These are phyloP conservation scores for Cadophora gregata DNA, from an alignment of 2,329 filamentous ascomycete genomes.

Conservation along the genomic window DNA sequence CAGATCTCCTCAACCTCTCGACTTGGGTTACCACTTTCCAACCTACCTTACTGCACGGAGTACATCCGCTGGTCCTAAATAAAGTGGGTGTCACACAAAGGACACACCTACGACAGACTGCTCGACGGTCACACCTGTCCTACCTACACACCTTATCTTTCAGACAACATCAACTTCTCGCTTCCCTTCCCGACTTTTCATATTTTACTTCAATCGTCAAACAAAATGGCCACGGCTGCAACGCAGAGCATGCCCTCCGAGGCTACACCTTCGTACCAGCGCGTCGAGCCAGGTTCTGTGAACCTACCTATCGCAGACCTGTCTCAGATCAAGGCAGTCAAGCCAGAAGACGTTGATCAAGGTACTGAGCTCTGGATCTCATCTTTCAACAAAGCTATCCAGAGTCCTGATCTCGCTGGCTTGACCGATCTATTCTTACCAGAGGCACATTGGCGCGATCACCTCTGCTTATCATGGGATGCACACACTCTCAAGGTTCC, in stretches of 20 bases:
- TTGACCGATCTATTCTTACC: constrained; percentile 50
- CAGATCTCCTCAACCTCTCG: too few species aligned
- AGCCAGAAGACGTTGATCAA: constrained; percentile 43
- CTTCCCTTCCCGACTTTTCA: not conserved
- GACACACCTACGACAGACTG: too few species aligned
- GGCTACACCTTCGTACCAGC: constrained; percentile 47
- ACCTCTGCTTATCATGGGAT: constrained; percentile 60
- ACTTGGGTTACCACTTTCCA: too few species aligned
- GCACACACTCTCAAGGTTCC: constrained; percentile 55
- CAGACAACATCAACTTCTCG: too few species aligned
- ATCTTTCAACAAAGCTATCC: constrained; percentile 50
- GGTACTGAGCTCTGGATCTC: constrained; percentile 49
- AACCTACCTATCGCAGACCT: constrained; percentile 57
- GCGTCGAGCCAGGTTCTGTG: constrained; percentile 58
- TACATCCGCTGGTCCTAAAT: too few species aligned
- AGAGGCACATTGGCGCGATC: constrained; percentile 62
- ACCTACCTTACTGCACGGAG: too few species aligned
- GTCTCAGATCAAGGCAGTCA: constrained; percentile 44
- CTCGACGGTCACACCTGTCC: too few species aligned
- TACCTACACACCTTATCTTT: too few species aligned
- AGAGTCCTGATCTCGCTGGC: constrained; percentile 45
- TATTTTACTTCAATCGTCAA: not conserved
- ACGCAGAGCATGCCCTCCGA: constrained; percentile 24
- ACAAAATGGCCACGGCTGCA: constrained; percentile 27
- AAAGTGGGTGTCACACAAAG: too few species aligned